These are phyloP conservation scores for Actinomortierella wolfii DNA, from an alignment of 371 early-diverging fungal genomes.

Conservation along the genomic window DNA sequence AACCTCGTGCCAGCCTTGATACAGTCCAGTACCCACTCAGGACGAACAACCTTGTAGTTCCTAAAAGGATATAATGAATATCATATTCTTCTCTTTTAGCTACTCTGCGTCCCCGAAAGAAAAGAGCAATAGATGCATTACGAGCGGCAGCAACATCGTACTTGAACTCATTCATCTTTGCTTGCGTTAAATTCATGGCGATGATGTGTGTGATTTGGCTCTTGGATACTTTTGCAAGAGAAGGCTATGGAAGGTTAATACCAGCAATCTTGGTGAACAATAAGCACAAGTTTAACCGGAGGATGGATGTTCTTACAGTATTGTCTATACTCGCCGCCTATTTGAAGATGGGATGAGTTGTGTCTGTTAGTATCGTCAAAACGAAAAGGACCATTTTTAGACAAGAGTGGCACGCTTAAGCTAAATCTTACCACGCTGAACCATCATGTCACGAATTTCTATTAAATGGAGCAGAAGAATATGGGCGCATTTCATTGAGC, in stretches of 20 bases:
- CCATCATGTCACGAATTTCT: slow-evolving; percentile 61
- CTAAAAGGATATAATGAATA: slow-evolving; percentile 31
- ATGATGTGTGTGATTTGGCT: slow-evolving; percentile 70
- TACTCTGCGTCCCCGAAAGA: too few species aligned
- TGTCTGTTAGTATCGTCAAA: neutral
- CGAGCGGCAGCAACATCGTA: too few species aligned
- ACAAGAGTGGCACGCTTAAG: too few species aligned
- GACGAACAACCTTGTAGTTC: slow-evolving; percentile 74
- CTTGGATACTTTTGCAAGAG: slow-evolving; percentile 52
- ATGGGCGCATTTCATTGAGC: neutral
- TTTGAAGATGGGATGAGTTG: neutral
- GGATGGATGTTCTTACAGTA: too few species aligned
- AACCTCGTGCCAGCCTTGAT: slow-evolving; percentile 59
- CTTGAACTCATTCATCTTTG: slow-evolving; percentile 72
- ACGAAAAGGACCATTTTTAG: neutral
- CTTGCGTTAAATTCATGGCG: slow-evolving; percentile 67
- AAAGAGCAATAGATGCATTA: too few species aligned
- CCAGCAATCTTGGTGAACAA: too few species aligned
- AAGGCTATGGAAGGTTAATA: too few species aligned
- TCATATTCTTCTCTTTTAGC: too few species aligned
- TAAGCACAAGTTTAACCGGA: too few species aligned
- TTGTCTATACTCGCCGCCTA: slow-evolving; percentile 37
- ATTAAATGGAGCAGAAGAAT: slow-evolving; percentile 12
- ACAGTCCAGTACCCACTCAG: slow-evolving; percentile 80
- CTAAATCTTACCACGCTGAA: slow-evolving; percentile 52